phyloP scores from a whole-genome alignment of 768 basidiomycete genomes.

The Cyclocybe cylindracea region DNA sequence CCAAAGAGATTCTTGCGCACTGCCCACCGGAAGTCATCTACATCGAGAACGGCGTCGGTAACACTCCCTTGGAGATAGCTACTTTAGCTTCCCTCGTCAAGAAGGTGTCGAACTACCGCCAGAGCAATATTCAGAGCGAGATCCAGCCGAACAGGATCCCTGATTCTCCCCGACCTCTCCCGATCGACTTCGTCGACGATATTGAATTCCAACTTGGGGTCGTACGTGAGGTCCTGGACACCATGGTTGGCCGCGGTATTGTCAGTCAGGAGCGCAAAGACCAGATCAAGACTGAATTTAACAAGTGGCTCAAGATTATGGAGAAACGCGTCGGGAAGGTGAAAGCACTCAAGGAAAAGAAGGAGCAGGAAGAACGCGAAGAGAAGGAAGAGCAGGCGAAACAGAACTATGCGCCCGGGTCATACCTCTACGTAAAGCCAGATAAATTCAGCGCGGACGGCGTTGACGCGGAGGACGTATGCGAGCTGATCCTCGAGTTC shows the following conservation, averaged over 20 bases:
- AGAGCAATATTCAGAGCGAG: not conserved
- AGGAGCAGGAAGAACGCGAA: constrained; percentile 2
- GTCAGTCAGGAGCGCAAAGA: constrained; percentile 1
- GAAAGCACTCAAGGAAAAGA: not conserved
- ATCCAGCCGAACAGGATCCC: not conserved
- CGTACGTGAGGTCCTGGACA: not conserved
- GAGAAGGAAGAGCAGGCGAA: constrained; percentile 4
- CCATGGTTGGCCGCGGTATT: constrained; percentile 1
- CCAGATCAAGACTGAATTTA: not conserved
- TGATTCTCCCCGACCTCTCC: not conserved
- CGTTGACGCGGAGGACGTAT: constrained; percentile 1
- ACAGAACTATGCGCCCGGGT: not conserved
- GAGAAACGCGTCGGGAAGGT: constrained; percentile 1
- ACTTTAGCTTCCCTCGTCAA: constrained; percentile 25
- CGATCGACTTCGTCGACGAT: not conserved
- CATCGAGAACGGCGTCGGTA: constrained; percentile 53
- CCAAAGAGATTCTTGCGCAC: constrained; percentile 36
- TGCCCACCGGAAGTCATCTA: constrained; percentile 39
- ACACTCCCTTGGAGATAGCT: constrained; percentile 41
- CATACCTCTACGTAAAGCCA: not conserved
- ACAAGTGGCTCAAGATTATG: constrained; percentile 9
- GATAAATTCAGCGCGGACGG: not conserved
- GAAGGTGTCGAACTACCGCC: constrained; percentile 13
- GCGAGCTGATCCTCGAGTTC: constrained; percentile 10
- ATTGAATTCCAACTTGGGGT: not conserved